Percentiles rank a stretch among this genome's conserved stretches.
Conservation (phyloP, 225 moss, liverwort and hornwort genomes). For the Pseudoscleropodium purum region DNA sequence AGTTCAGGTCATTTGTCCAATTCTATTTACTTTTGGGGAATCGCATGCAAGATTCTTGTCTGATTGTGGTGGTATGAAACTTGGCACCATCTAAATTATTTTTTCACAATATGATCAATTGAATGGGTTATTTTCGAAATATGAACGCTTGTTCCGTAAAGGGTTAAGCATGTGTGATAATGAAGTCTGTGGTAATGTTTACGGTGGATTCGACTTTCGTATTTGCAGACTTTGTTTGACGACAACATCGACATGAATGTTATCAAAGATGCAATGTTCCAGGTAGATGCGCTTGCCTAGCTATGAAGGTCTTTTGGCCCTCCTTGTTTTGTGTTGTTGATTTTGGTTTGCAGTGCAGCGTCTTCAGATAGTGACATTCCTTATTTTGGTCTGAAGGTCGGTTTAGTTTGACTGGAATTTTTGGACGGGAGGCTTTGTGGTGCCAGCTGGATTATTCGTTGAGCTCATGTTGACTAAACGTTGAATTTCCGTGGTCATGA, state of each 20-base stretch:
- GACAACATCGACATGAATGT: constrained; percentile 64
- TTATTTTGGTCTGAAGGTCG: not conserved
- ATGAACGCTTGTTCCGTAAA: not conserved
- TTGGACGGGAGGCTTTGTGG: not conserved
- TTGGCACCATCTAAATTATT: not conserved
- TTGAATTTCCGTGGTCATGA: not conserved
- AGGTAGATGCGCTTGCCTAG: constrained; percentile 27
- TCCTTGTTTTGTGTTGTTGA: not conserved
- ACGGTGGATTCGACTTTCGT: not conserved
- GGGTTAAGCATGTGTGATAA: not conserved
- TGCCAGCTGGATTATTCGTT: not conserved
- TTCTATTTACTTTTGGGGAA: not conserved
- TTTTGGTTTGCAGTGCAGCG: not conserved
- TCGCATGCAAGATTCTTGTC: not conserved
- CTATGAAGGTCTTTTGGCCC: not conserved
- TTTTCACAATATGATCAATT: not conserved
- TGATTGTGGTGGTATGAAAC: not conserved
- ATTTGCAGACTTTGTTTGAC: constrained; percentile 65
- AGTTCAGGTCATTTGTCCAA: not conserved
- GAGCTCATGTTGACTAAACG: not conserved
- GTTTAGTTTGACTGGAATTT: not conserved
- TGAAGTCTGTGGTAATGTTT: not conserved
- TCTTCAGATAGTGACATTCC: not conserved
- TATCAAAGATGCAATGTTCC: constrained; percentile 56
- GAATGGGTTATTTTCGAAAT: not conserved